Evolutionary conservation across 495 filamentous ascomycete species (phyloP).

Genomic region (Staphylotrichum tortipilum): DNA sequence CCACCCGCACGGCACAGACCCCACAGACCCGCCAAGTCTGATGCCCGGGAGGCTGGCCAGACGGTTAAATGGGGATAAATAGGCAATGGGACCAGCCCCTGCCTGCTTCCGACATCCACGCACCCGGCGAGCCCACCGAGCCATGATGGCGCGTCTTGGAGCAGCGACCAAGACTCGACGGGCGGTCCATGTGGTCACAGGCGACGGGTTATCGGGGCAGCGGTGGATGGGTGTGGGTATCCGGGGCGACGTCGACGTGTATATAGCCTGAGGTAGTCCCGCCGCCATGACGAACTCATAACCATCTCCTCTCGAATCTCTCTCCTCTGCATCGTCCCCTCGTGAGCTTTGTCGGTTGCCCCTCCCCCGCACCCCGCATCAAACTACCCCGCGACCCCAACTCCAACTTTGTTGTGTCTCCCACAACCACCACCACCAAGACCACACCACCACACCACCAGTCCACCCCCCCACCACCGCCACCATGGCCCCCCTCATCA

Average conservation of each 20-base stretch:
- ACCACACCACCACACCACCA: no score
- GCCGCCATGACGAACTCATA: background rate
- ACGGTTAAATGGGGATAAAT: conserved; percentile 46
- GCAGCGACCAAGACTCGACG: background rate
- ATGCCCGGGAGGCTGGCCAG: conserved; percentile 14
- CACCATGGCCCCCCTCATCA: conserved; percentile 47
- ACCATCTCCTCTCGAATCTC: background rate
- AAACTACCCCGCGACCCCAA: conserved; percentile 8
- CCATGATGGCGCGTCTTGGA: conserved; percentile 1
- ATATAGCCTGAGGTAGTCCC: conserved; percentile 6
- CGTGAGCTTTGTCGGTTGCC: no score
- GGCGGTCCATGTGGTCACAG: background rate
- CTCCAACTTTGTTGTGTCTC: no score
- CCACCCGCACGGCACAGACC: background rate
- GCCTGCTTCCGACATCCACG: conserved; percentile 18
- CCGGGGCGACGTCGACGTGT: no score
- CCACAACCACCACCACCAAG: no score
- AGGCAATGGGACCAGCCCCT: conserved; percentile 15
- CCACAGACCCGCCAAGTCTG: conserved; percentile 12
- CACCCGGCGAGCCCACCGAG: conserved; percentile 15
- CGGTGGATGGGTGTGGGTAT: no score
- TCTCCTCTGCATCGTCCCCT: conserved; percentile 2
- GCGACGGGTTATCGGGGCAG: no score
- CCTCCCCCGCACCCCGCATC: conserved; percentile 4
- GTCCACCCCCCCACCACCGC: background rate